A percentile compares a stretch with the other conserved stretches of the same genome.
phyloP scores from a whole-genome alignment of 164 flowering plant species.

The Litsea cubeba region DNA sequence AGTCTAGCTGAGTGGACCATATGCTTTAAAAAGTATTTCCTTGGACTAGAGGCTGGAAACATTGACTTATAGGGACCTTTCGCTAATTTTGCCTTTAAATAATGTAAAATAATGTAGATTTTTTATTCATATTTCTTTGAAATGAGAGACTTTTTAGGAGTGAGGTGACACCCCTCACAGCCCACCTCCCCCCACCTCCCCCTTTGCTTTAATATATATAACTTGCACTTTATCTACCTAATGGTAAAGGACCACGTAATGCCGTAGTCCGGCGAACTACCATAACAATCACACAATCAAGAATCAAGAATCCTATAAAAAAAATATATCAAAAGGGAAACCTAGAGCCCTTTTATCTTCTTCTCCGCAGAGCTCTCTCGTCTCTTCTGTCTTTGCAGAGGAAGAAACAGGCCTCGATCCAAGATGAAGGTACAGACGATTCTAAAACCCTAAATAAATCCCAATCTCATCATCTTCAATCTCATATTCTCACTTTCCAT shows the following conservation, averaged over 20 bases:
- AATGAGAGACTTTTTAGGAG: too few relatives aligned
- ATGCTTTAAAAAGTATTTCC: too few relatives aligned
- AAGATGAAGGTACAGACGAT: not conserved
- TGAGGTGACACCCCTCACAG: too few relatives aligned
- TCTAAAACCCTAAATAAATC: not conserved
- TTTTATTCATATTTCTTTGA: too few relatives aligned
- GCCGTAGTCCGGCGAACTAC: not conserved
- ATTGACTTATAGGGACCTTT: too few relatives aligned
- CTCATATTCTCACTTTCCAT: not conserved
- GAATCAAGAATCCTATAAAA: not conserved
- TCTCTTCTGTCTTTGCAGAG: not conserved
- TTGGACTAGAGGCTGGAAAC: too few relatives aligned
- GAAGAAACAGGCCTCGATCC: not conserved
- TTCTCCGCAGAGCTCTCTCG: not conserved
- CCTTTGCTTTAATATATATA: too few relatives aligned
- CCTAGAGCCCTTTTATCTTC: not conserved
- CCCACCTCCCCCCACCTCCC: too few relatives aligned
- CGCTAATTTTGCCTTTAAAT: too few relatives aligned
- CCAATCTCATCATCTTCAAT: not conserved
- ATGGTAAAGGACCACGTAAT: not conserved
- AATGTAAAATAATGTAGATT: too few relatives aligned
- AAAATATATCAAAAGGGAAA: not conserved
- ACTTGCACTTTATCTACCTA: not conserved
- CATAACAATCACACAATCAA: not conserved
- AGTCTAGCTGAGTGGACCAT: too few relatives aligned